Conservation (phyloP, 108 stramenopile genomes). For the Cyclostephanos tholiformis region DNA sequence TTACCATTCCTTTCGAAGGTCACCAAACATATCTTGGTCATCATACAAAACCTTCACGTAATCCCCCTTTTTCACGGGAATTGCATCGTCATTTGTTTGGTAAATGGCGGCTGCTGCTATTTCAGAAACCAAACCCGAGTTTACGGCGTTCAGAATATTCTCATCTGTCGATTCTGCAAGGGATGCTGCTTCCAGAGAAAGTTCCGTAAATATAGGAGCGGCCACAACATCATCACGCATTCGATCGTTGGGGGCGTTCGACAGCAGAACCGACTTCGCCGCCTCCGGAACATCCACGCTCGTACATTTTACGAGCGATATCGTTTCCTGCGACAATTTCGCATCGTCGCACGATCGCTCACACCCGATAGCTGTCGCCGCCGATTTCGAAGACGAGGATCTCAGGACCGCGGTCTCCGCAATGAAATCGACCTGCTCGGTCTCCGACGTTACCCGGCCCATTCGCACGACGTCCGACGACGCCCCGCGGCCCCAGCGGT, state of each 20-base stretch:
- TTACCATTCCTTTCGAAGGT: neutral
- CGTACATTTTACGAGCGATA: neutral
- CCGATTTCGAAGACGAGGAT: too few species aligned
- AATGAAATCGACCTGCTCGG: neutral
- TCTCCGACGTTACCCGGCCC: neutral
- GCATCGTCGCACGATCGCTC: too few species aligned
- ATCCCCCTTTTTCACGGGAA: neutral
- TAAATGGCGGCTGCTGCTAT: neutral
- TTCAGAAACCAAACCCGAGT: neutral
- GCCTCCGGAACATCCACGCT: neutral
- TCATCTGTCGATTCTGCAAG: neutral
- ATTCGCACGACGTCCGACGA: neutral
- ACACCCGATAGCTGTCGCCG: too few species aligned
- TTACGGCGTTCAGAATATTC: neutral
- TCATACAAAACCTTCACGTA: neutral
- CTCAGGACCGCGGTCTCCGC: neutral
- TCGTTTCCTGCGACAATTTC: neutral
- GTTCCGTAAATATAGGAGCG: neutral
- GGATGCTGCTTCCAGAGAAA: neutral
- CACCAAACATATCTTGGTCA: slow-evolving; percentile 4
- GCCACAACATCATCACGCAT: neutral
- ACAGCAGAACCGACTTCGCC: neutral
- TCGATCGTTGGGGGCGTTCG: neutral
- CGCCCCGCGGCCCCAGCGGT: neutral
- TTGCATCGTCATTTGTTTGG: neutral